Base-by-base conservation (phyloP, 2,329 filamentous ascomycete genomes). In the Dactylellina parvicollis region DNA sequence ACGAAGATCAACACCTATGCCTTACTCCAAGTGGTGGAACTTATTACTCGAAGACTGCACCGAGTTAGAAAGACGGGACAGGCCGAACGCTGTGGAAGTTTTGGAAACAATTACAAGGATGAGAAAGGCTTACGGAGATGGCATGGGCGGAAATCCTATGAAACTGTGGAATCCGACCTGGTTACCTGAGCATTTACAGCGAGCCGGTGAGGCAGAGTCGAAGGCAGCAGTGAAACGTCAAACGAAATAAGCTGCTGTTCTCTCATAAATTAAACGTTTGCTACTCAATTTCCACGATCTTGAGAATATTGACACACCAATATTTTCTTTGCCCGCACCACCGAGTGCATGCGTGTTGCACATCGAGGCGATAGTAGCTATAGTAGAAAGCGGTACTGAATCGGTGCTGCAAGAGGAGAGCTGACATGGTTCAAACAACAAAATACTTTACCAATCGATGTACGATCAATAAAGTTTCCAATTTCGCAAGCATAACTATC, bases 21-120 rank as follows among this genome's bases (percentile, higher is more conserved):
- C 61, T 24, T 52, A 57, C 12, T 38, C 49, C 12, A 28, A 36
- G 7, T 71, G 66, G 66, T 64, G 28, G 30, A 34, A 64, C 14
- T 10, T 44, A 2, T 38, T 71, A 2, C 12, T 71, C 1, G 42
- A 54, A 7, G 40, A 71, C 42, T 71, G 66, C 50, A 28, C 59
- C 5, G 66, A 71, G 20, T 16, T 71, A 1, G 42, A 71, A 14
- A 32, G 50, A 2, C 22, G 12, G 16, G 57, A 64, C 44, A 49
- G 66, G 18, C 66, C 66, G 1, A 18, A 71, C n/a, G 38, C 42
- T 18, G 46, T 71, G 1, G 66, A 64, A 4, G 47, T 71, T 10
- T 28, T 64, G 32, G 49, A 64, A 22, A 16, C 3, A 12, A 38
- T 64, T 14, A 56, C 28, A 20, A 49, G n/a, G 8, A 42, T 32